Evolutionary conservation across 2,329 filamentous ascomycete genomes (phyloP), one percentile per base, ranked within the genome.

Genomic region (Exophiala xenobiotica): DNA sequence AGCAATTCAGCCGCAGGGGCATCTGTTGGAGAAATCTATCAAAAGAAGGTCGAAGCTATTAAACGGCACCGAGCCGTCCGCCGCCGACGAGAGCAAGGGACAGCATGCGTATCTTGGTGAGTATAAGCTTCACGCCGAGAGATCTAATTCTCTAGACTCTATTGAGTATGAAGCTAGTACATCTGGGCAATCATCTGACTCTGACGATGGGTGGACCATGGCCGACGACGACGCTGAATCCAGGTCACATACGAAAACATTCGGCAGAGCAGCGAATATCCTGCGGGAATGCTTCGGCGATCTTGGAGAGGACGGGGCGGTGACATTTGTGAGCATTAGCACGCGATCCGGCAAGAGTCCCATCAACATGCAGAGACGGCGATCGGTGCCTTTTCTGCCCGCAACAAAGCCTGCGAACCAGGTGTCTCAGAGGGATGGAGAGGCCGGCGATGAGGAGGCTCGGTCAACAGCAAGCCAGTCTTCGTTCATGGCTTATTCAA

Each of bases 251-350:
- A 60, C 67, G 1, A 69, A 71, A 54, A 73, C 73, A 2, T 78
- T 79, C 48, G 64, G 67, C 9, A 68, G 76, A 18, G 78, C 78
- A 1, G 74, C 76, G 0, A 70, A 73, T 23, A 57, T 79, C 0
- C 64, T 80, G 3, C 69, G 71, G 1, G 70, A 78, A 49, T 74
- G 75, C n/a, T 64, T 79, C 7, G 71, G 71, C 31, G 38, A 49
- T 18, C 43, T 77, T 4, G 65, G 63, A 16, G 65, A 66, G 6
- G 71, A 75, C 3, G 75, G 77, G n/a, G 76, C 75, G 2, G 74
- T 78, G 9, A 62, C 72, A 2, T 74, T 74, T 47, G 52, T 75
- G 14, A 72, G 74, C 53, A 67, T 63, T 1, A 55, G 35, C 51
- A 24, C 57, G 56, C 26, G 38, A 16, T 6, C 41, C n/a, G 9